phyloP scores from a whole-genome alignment of 495 filamentous ascomycete genomes.

The Bombardia bombarda region DNA sequence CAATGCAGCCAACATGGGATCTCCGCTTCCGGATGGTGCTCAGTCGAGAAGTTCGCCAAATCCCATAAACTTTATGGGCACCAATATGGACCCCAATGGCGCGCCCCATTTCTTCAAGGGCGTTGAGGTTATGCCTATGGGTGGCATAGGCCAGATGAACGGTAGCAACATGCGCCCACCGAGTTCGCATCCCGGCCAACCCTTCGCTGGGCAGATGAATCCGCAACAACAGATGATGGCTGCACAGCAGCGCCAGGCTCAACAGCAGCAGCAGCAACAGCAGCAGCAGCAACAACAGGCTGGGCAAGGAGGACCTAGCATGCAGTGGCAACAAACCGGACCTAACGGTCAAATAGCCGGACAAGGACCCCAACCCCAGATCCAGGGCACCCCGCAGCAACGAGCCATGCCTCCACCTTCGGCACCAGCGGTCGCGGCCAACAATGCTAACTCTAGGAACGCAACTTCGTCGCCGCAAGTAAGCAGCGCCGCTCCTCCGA shows the following conservation, averaged over 20 bases:
- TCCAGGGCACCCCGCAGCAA: conserved; percentile 68
- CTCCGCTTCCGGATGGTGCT: conserved; percentile 63
- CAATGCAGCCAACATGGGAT: conserved; percentile 61
- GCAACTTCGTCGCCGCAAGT: conserved; percentile 76
- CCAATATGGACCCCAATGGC: conserved; percentile 51
- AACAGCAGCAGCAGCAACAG: not conserved
- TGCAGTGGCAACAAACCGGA: conserved; percentile 52
- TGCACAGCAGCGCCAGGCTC: conserved; percentile 11
- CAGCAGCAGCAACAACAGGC: not conserved
- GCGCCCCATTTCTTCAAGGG: conserved; percentile 14
- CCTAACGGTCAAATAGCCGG: conserved; percentile 60
- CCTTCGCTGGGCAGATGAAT: conserved; percentile 59
- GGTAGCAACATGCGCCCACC: conserved; percentile 79
- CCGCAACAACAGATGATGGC: conserved; percentile 29
- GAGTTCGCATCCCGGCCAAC: conserved; percentile 65
- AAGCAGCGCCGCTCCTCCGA: conserved; percentile 69
- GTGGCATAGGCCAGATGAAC: too few species aligned
- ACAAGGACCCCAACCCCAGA: conserved; percentile 49
- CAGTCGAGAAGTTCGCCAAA: conserved; percentile 78
- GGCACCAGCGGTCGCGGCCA: conserved; percentile 48
- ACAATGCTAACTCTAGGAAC: conserved; percentile 45
- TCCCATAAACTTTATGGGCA: conserved; percentile 65
- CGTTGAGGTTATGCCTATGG: conserved; percentile 26
- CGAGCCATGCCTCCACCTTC: conserved; percentile 86
- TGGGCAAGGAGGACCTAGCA: conserved; percentile 29